Conservation (phyloP, 176 grass and related monocot species). For the Oryza nivara region DNA sequence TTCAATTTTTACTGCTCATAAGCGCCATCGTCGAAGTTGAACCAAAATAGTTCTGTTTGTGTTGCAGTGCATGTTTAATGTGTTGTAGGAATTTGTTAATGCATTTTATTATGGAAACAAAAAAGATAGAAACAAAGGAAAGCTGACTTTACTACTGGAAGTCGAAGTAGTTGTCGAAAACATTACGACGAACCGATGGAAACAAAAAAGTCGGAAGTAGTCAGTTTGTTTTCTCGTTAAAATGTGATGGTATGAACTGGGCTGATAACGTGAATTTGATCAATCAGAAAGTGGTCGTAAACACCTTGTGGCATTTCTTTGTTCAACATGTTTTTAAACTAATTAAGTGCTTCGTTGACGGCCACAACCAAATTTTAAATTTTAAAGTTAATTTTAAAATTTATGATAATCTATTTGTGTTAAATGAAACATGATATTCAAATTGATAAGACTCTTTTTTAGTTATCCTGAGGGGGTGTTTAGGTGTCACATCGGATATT, state of each 20-base stretch:
- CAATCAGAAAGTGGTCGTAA: background rate
- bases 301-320: background rate
- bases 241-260: background rate
- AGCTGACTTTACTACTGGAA: background rate
- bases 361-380: no score
- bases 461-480: no score
- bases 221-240: background rate
- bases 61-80: background rate
- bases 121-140: background rate
- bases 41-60: constrained; percentile 6
- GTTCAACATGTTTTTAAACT: background rate
- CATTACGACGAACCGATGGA: no score
- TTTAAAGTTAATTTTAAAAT: no score
- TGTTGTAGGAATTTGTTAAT: background rate
- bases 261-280: background rate
- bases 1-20: constrained; percentile 47
- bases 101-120: background rate
- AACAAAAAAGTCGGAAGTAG: no score
- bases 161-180: no score
- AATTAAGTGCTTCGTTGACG: background rate
- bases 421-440: no score
- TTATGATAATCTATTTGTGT: no score
- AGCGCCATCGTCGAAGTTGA: constrained; percentile 35
- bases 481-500: no score
- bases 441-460: no score